Percentiles rank a stretch among this genome's conserved stretches.
phyloP scores from a whole-genome alignment of 768 basidiomycete species.

The Astraeus odoratus region DNA sequence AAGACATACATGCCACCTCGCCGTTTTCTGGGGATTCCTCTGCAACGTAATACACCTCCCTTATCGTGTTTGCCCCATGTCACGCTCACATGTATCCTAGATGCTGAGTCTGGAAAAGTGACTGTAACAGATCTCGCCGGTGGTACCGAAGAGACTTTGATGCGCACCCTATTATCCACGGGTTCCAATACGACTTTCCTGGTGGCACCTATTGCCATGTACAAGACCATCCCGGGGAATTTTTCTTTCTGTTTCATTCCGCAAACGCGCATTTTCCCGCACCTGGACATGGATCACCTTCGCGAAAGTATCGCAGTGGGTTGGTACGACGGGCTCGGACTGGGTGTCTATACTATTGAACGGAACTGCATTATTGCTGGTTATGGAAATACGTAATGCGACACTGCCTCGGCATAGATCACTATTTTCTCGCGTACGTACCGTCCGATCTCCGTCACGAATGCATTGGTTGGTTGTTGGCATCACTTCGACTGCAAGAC shows the following conservation, averaged over 20 bases:
- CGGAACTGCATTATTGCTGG: slow-evolving; percentile 5
- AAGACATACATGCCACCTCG: slow-evolving; percentile 36
- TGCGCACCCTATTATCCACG: slow-evolving; percentile 10
- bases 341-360: slow-evolving; percentile 26
- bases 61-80: neutral
- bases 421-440: too few species aligned
- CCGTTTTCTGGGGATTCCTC: slow-evolving; percentile 26
- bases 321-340: slow-evolving; percentile 22
- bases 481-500: too few species aligned
- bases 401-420: neutral
- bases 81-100: slow-evolving; percentile 11
- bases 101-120: slow-evolving; percentile 16
- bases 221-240: slow-evolving; percentile 10
- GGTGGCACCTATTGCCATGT: slow-evolving; percentile 27
- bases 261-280: slow-evolving; percentile 25
- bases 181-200: slow-evolving; percentile 15
- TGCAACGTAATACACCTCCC: slow-evolving; percentile 13
- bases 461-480: too few species aligned
- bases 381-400: slow-evolving; percentile 3
- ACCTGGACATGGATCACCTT: slow-evolving; percentile 34
- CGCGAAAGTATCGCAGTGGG: slow-evolving; percentile 25
- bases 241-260: slow-evolving; percentile 19
- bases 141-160: slow-evolving; percentile 11
- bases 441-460: too few species aligned
- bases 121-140: slow-evolving; percentile 27